Conservation (phyloP, 805 yeast species). For the Pichia rugopelliculosa region DNA sequence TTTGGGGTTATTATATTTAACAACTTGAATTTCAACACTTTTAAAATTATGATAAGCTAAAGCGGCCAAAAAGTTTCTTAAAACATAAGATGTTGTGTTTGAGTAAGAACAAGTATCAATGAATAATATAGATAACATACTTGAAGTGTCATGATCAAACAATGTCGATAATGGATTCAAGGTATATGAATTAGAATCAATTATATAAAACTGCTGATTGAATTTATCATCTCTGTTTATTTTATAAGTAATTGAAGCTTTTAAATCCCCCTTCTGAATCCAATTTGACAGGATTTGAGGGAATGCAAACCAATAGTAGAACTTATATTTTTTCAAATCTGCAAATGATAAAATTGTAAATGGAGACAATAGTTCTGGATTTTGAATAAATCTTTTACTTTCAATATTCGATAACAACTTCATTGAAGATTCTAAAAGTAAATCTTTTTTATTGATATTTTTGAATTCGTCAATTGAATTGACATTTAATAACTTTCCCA, state of each 20-base stretch:
- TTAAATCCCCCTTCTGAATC: slow-evolving; percentile 21
- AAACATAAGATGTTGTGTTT: slow-evolving; percentile 16
- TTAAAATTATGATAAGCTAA: slow-evolving; percentile 28
- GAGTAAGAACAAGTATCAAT: slow-evolving; percentile 22
- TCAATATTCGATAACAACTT: slow-evolving; percentile 22
- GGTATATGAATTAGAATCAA: slow-evolving; percentile 6
- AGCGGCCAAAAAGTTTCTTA: slow-evolving; percentile 24
- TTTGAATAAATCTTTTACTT: slow-evolving; percentile 28
- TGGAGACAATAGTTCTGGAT: slow-evolving; percentile 35
- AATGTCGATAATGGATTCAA: slow-evolving; percentile 11
- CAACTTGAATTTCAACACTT: slow-evolving; percentile 33
- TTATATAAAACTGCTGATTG: slow-evolving; percentile 15
- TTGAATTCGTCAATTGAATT: slow-evolving; percentile 88
- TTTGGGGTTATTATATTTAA: slow-evolving; percentile 24
- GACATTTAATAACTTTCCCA: slow-evolving; percentile 44
- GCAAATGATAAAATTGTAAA: slow-evolving; percentile 64
- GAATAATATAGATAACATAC: slow-evolving; percentile 15
- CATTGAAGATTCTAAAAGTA: slow-evolving; percentile 40
- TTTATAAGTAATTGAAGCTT: not conserved
- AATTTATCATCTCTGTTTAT: not conserved
- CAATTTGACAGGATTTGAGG: slow-evolving; percentile 58
- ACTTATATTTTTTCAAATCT: slow-evolving; percentile 82
- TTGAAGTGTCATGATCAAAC: slow-evolving; percentile 3
- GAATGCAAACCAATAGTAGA: slow-evolving; percentile 83
- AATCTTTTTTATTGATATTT: slow-evolving; percentile 49